Conservation (phyloP, 306 rosid species). For the Chamaecrista fasciculata region DNA sequence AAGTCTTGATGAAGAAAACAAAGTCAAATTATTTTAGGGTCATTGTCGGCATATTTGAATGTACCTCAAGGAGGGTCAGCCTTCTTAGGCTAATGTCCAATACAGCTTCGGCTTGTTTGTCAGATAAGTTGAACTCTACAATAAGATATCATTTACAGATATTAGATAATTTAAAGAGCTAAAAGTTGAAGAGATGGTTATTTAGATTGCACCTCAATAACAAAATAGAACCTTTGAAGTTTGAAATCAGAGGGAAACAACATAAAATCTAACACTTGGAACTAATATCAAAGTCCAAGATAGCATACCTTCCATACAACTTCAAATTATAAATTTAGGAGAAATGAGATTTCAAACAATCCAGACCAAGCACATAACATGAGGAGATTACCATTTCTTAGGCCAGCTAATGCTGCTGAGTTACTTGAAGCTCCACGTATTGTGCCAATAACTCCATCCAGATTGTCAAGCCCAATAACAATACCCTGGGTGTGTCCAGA, state of each 20-base stretch:
- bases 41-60: constrained; percentile 12
- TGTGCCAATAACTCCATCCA: constrained; percentile 71
- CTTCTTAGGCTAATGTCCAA: constrained; percentile 87
- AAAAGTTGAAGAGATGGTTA: constrained; percentile 15
- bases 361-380: constrained; percentile 15
- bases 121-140: constrained; percentile 82
- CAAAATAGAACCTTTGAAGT: constrained; percentile 4
- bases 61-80: constrained; percentile 83
- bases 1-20: constrained; percentile 13
- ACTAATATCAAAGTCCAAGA: neutral
- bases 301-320: neutral
- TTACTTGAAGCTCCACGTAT: constrained; percentile 77
- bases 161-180: constrained; percentile 2
- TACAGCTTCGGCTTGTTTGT: constrained; percentile 95
- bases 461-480: constrained; percentile 77
- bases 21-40: constrained; percentile 17
- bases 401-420: constrained; percentile 58
- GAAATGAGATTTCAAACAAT: constrained; percentile 3
- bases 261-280: neutral
- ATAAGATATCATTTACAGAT: neutral
- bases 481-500: constrained; percentile 63
- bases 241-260: neutral
- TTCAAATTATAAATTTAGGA: constrained; percentile 5
- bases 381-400: constrained; percentile 58
- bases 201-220: constrained; percentile 6